A percentile compares a stretch with the other conserved stretches of the same genome.
These are phyloP conservation scores for Starmera pachycereana DNA, from an alignment of 805 yeast species.

Conservation along the genomic window DNA sequence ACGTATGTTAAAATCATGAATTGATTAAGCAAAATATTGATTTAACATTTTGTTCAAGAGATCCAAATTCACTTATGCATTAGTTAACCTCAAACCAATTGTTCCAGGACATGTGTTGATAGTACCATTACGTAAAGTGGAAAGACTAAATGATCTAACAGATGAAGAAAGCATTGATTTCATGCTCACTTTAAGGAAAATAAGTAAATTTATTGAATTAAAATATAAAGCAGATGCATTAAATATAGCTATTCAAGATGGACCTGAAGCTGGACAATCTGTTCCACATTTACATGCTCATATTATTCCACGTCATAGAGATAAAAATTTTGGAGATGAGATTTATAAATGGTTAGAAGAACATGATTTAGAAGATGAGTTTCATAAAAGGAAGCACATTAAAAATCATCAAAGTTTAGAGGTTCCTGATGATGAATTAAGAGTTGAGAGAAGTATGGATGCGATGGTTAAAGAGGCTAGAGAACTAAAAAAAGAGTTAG, in stretches of 20 bases:
- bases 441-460: slow-evolving; percentile 47
- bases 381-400: slow-evolving; percentile 20
- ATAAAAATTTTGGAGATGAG: slow-evolving; percentile 55
- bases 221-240: slow-evolving; percentile 71
- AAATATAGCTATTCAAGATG: slow-evolving; percentile 93
- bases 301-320: slow-evolving; percentile 69
- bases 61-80: slow-evolving; percentile 62
- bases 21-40: no score
- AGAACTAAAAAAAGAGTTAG: slow-evolving; percentile 35
- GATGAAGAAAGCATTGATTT: slow-evolving; percentile 68
- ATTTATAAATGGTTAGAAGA: slow-evolving; percentile 54
- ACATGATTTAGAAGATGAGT: slow-evolving; percentile 30
- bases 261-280: slow-evolving; percentile 93
- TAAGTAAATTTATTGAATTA: slow-evolving; percentile 56
- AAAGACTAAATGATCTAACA: slow-evolving; percentile 59
- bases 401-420: slow-evolving; percentile 17
- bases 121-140: slow-evolving; percentile 67
- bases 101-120: slow-evolving; percentile 91
- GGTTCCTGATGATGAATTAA: slow-evolving; percentile 35
- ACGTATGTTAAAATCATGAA: no score
- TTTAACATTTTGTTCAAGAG: slow-evolving; percentile 19
- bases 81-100: slow-evolving; percentile 87
- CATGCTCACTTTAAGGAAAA: slow-evolving; percentile 61
- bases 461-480: slow-evolving; percentile 68
- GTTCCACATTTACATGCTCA: slow-evolving; percentile 94